These are phyloP conservation scores for Ananas comosus DNA, from an alignment of 176 grass and related monocot species.

Conservation along the genomic window DNA sequence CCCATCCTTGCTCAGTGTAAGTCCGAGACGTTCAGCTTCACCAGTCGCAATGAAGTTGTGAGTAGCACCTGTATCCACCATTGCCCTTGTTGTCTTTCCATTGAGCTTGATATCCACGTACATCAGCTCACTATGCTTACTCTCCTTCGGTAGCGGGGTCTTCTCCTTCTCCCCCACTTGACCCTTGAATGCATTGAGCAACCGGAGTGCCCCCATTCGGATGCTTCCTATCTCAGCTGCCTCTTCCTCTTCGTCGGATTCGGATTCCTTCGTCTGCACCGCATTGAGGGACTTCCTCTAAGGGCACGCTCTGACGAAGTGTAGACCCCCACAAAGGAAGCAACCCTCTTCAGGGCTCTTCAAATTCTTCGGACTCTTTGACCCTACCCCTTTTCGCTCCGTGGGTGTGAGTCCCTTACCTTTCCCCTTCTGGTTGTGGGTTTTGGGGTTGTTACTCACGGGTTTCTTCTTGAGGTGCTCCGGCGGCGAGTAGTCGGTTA, in stretches of 20 bases:
- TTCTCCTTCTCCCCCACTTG: background rate
- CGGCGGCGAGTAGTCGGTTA: background rate
- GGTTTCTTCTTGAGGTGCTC: background rate
- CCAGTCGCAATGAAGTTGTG: background rate
- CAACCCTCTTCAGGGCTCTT: background rate
- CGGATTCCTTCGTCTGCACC: background rate
- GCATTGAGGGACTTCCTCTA: background rate
- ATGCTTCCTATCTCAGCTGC: background rate
- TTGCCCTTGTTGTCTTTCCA: background rate
- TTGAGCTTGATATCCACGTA: background rate
- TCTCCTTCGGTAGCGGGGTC: background rate
- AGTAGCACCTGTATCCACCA: background rate
- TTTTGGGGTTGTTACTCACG: background rate
- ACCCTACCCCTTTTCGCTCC: background rate
- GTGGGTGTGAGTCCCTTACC: background rate
- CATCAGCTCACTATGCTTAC: background rate
- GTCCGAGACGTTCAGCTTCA: background rate
- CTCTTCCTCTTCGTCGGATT: background rate
- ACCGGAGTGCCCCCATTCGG: background rate
- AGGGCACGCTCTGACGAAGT: background rate
- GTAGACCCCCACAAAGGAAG: background rate
- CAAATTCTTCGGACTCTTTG: background rate
- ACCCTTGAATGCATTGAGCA: background rate
- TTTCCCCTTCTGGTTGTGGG: background rate
- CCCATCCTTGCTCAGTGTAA: background rate